Evolutionary conservation across 2,329 filamentous ascomycete genomes (phyloP).

Genomic region (Cordyceps sp.): DNA sequence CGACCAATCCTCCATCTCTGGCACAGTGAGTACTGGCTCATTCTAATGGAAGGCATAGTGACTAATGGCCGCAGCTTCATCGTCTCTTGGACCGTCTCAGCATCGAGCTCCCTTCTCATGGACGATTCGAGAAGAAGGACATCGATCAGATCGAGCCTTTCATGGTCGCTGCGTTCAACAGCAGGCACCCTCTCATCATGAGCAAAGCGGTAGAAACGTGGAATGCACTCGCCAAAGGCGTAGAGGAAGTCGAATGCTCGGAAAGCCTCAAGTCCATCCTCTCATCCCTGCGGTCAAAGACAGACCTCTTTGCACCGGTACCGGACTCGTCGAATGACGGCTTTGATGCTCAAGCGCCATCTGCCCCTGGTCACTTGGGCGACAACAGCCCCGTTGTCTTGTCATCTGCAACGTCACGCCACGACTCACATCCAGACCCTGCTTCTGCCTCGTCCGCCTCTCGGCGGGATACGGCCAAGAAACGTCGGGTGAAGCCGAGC

Average conservation of each 20-base stretch:
- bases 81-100: constrained; percentile 33
- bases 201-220: constrained; percentile 38
- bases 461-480: constrained; percentile 9
- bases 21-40: constrained; percentile 22
- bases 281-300: constrained; percentile 36
- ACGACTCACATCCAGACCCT: constrained; percentile 5
- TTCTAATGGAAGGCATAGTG: too few relatives aligned
- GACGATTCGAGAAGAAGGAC: constrained; percentile 22
- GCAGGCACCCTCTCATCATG: constrained; percentile 37
- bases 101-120: constrained; percentile 16
- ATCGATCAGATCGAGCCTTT: constrained; percentile 36
- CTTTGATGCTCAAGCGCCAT: constrained; percentile 19
- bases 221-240: constrained; percentile 52
- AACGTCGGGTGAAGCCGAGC: constrained; percentile 12
- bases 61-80: constrained; percentile 24
- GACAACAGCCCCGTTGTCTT: constrained; percentile 19
- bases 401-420: constrained; percentile 13
- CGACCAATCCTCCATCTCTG: constrained; percentile 20
- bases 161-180: constrained; percentile 38
- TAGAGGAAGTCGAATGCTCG: constrained; percentile 46
- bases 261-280: constrained; percentile 44
- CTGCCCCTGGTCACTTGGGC: constrained; percentile 32
- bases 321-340: constrained; percentile 20
- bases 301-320: constrained; percentile 29
- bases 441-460: constrained; percentile 5